phyloP scores from a whole-genome alignment of 2,329 filamentous ascomycete genomes.

The Cordyceps farinosa region DNA sequence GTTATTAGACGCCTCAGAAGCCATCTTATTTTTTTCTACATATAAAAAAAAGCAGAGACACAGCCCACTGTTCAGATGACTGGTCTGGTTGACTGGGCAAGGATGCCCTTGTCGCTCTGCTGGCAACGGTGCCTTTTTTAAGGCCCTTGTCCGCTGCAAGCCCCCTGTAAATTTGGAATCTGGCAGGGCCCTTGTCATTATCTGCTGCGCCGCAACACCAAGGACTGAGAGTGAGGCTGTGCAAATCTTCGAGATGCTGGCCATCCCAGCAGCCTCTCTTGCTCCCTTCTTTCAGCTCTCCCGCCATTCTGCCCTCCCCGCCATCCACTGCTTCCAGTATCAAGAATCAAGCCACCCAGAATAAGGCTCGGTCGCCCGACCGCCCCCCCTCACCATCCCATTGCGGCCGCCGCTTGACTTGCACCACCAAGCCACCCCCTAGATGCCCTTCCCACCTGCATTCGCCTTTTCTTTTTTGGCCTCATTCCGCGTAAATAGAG shows the following conservation, averaged over 20 bases:
- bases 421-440: not conserved
- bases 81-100: too few species aligned
- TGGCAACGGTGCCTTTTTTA: not conserved
- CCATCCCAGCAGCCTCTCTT: not conserved
- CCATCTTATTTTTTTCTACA: too few species aligned
- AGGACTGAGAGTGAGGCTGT: not conserved
- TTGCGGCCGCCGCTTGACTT: too few species aligned
- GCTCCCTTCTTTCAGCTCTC: not conserved
- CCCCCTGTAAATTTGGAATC: not conserved
- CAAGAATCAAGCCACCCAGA: too few species aligned
- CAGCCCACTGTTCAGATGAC: too few species aligned
- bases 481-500: not conserved
- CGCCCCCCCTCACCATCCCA: too few species aligned
- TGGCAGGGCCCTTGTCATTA: not conserved
- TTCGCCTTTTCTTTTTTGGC: not conserved
- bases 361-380: too few species aligned
- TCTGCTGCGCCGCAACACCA: conserved; percentile 11
- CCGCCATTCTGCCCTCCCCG: too few species aligned
- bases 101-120: not conserved
- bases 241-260: not conserved
- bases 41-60: too few species aligned
- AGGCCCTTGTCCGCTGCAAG: not conserved
- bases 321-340: too few species aligned
- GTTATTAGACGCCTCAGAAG: too few species aligned
- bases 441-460: not conserved